Percentiles rank a stretch among this genome's conserved stretches.
Evolutionary conservation across 495 filamentous ascomycete genomes (phyloP).

Genomic region (Lichina pygmaea): DNA sequence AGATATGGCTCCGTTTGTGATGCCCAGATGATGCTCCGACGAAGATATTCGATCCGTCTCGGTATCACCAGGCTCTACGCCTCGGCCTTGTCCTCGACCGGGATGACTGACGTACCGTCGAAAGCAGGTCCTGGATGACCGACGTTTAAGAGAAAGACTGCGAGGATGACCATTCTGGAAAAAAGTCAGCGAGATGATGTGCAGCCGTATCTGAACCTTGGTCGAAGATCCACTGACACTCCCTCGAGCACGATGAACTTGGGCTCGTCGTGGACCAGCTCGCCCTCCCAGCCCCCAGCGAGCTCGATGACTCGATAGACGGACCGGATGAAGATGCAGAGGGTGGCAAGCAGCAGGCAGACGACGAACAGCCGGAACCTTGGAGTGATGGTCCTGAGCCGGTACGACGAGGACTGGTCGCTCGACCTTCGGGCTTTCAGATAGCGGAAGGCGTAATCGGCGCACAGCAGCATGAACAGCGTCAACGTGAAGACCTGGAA

Average conservation of each 20-base stretch:
- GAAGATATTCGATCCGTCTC: no score
- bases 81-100: background rate
- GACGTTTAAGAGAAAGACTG: background rate
- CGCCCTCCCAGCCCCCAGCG: slow-evolving; percentile 28
- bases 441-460: slow-evolving; percentile 22
- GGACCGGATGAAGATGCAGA: slow-evolving; percentile 33
- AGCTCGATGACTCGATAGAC: slow-evolving; percentile 41
- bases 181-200: no score
- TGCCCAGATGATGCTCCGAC: no score
- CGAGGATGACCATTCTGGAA: background rate
- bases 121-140: background rate
- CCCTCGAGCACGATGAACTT: slow-evolving; percentile 47
- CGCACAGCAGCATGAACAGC: slow-evolving; percentile 22
- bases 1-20: no score
- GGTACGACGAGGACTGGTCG: background rate
- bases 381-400: background rate
- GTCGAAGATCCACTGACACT: background rate
- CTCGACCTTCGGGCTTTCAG: background rate
- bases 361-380: slow-evolving; percentile 1
- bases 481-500: slow-evolving; percentile 27
- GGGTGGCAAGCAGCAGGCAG: slow-evolving; percentile 18
- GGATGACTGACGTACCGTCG: background rate
- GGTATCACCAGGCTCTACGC: background rate
- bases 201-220: no score
- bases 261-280: slow-evolving; percentile 28